These are phyloP conservation scores for Cryphonectria naterciae DNA, from an alignment of 2,329 filamentous ascomycete genomes.

Conservation along the genomic window DNA sequence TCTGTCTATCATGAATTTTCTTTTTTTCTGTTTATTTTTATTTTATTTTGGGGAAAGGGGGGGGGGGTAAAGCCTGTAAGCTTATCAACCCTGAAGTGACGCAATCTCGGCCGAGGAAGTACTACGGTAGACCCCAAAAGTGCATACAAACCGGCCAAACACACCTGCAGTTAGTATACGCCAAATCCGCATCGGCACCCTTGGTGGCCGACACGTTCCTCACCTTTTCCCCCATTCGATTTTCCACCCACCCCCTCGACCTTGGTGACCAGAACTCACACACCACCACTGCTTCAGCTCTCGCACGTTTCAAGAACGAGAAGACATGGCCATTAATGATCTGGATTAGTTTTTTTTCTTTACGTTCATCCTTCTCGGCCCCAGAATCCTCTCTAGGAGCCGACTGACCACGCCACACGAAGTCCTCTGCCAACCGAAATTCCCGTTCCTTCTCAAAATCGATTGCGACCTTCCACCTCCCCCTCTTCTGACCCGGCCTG, in stretches of 20 bases:
- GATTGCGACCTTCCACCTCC: slow-evolving; percentile 13
- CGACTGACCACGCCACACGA: neutral
- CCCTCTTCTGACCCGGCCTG: slow-evolving; percentile 8
- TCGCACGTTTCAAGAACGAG: slow-evolving; percentile 9
- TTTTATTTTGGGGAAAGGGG: neutral
- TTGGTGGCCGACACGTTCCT: slow-evolving; percentile 26
- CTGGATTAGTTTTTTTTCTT: slow-evolving; percentile 1
- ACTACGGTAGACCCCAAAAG: neutral
- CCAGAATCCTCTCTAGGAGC: slow-evolving; percentile 9
- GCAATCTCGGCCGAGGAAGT: slow-evolving; percentile 6
- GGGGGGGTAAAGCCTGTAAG: neutral
- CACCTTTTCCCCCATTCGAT: slow-evolving; percentile 15
- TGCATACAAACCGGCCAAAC: neutral
- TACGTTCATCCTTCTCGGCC: neutral
- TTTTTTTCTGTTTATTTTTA: neutral
- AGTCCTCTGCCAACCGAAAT: slow-evolving; percentile 18
- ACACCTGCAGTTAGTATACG: neutral
- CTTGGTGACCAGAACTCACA: slow-evolving; percentile 11
- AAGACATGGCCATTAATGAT: slow-evolving; percentile 20
- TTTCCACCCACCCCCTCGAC: slow-evolving; percentile 18
- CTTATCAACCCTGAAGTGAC: neutral
- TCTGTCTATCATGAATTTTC: neutral
- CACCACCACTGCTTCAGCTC: slow-evolving; percentile 11
- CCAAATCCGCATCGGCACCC: slow-evolving; percentile 17
- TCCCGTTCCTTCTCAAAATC: slow-evolving; percentile 12